phyloP scores from a whole-genome alignment of 225 moss, liverwort and hornwort genomes.

The Marchantia polymorpha region DNA sequence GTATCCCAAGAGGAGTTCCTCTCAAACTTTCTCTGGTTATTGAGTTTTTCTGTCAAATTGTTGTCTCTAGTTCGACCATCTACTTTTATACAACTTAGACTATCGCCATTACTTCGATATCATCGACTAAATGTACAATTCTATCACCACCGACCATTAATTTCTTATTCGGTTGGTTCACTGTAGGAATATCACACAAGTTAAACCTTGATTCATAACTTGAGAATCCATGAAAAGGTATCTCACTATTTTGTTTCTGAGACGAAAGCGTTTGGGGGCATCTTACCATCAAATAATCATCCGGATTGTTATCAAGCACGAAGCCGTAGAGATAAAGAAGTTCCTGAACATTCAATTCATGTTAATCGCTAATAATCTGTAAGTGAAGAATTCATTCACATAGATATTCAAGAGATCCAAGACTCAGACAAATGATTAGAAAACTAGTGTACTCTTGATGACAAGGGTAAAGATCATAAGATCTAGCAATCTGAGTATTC shows the following conservation, averaged over 20 bases:
- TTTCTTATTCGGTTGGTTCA: neutral
- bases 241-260: neutral
- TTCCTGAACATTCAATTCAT: conserved; percentile 51
- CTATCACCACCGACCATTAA: neutral
- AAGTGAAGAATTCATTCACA: neutral
- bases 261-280: neutral
- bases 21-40: too few relatives aligned
- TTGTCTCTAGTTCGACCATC: neutral
- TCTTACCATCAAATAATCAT: conserved; percentile 95
- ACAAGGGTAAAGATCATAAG: too few relatives aligned
- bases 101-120: neutral
- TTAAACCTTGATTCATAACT: neutral
- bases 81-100: neutral
- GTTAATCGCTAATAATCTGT: neutral
- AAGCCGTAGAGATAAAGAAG: conserved; percentile 89
- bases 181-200: neutral
- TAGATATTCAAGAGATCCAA: neutral
- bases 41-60: neutral
- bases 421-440: neutral
- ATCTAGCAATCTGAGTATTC: too few relatives aligned
- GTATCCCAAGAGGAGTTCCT: too few relatives aligned
- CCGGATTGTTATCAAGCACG: conserved; percentile 72
- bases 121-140: neutral
- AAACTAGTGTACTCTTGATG: too few relatives aligned
- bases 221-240: neutral